Evolutionary conservation across 2,329 filamentous ascomycete species (phyloP), one percentile per base, ranked within the genome.

Genomic region (Sordariomycetes sp.): DNA sequence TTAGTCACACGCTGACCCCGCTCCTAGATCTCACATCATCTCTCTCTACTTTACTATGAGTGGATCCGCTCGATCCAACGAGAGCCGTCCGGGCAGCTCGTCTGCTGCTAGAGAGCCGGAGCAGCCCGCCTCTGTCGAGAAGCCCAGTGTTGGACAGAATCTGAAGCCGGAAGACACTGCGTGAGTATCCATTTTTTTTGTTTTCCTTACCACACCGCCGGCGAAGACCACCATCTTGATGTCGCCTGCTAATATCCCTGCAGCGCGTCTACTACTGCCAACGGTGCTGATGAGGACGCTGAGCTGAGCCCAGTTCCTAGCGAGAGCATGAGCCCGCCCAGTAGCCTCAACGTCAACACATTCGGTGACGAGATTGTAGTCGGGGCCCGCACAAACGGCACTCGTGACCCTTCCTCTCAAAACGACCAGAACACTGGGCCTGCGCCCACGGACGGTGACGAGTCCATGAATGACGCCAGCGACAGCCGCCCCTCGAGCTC

Each of bases 351-450:
- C 61, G 67, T 72, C 24, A 71, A 72, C 53, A 66, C 69, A 32
- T 61, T 75, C 2, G 72, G 76, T 57, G 78, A 81, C 62, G 77
- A 80, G 63, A 81, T 80, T 53, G 69, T 81, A 7, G 55, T 56
- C 12, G 24, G 55, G 8, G 48, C 55, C 28, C 55, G 34, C 15
- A 24, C 28, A 22, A 56, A 56, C 32, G 48, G 45, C 25, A 20
- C n/a, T 8, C 45, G n/a, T 22, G 45, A 50, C 12, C 8, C 22
- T 10, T 20, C 20, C 7, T 12, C 45, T 12, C 20, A 50, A 20
- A 22, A 24, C 39, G n/a, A 15, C 39, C 39, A 45, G 17, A 15
- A 45, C 6, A n/a, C 39, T n/a, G 39, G n/a, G n/a, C 50, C 54
- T 17, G 56, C 45, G 17, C 25, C 17, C 13, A 45, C 39, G n/a